phyloP scores from a whole-genome alignment of 202 grass and related monocot species.

The Brachypodium distachyon region DNA sequence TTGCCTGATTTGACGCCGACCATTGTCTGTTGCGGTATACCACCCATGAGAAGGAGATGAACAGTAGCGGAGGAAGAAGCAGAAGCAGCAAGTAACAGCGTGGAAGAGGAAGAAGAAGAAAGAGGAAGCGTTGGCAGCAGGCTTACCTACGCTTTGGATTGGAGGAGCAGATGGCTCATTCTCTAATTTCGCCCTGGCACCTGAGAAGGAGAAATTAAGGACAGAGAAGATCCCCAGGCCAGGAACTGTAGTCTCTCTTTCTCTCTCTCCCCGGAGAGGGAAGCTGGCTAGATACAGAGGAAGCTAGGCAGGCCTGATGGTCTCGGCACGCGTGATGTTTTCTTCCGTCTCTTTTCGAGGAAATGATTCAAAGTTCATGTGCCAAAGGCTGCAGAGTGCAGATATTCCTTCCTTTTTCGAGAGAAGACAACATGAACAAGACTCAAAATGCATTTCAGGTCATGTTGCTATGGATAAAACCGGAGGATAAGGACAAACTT shows the following conservation, averaged over 20 bases:
- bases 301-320: not conserved
- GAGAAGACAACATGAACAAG: constrained; percentile 26
- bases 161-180: not conserved
- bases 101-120: not conserved
- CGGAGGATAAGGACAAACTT: constrained; percentile 28
- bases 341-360: constrained; percentile 3
- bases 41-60: not conserved
- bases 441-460: constrained; percentile 20
- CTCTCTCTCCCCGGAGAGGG: not conserved
- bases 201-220: not conserved
- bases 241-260: not conserved
- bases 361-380: constrained; percentile 33
- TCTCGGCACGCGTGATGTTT: constrained; percentile 20
- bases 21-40: not conserved
- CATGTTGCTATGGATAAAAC: constrained; percentile 27
- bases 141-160: not conserved
- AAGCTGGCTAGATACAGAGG: not conserved
- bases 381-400: constrained; percentile 36
- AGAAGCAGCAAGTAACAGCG: not conserved
- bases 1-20: not conserved
- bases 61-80: not conserved
- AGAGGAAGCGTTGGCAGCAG: not conserved
- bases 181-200: not conserved
- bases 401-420: constrained; percentile 21
- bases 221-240: not conserved